Evolutionary conservation across 768 basidiomycete species (phyloP), one percentile per base, ranked within the genome.

Genomic region (Termitomyces sp.): DNA sequence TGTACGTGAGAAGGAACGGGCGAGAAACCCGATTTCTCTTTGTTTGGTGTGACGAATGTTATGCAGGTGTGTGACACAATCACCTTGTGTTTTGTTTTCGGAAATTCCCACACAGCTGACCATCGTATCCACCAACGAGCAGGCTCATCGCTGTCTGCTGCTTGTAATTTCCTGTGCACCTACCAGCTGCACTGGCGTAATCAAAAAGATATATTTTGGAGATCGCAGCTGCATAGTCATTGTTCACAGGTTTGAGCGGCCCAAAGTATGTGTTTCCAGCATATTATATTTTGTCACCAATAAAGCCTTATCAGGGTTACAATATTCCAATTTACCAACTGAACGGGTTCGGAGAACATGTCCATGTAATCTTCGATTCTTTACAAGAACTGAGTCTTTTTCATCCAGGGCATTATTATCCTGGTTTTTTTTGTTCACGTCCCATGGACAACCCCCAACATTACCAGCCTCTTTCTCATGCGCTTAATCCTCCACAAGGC

Each of bases 381-480:
- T 33, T 41, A 31, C 35, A 53, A 53, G 43, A 37, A 53, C 54
- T 57, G 35, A 56, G 12, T 17, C 38, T 28, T 42, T 31, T 52
- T 38, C 31, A 51, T 56, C 11, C 50, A 57, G 62, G 56, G 50
- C 54, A 30, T 17, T 37, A 19, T 28, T 23, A 11, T 33, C 26
- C 8, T 28, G 35, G 23, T 51, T 35, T 23, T 33, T 38, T 41
- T 28, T 21, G 31, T 41, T 40, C 28, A 4, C 44, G 30, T 35
- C 35, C 28, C 40, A 82, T 82, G 80, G 78, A 88, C 71, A 87
- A 87, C 68, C 86, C 86, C 54, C 87, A 89, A 67, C 86, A 86
- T 60, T 88, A 91, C 72, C 87, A 89, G 60, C 86, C 89, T 28
- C 78, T 91, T 63, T 91, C 88, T 54, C 85, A 89, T 75, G 89